phyloP scores from a whole-genome alignment of 768 basidiomycete species.

The Pulveroboletus sp. region DNA sequence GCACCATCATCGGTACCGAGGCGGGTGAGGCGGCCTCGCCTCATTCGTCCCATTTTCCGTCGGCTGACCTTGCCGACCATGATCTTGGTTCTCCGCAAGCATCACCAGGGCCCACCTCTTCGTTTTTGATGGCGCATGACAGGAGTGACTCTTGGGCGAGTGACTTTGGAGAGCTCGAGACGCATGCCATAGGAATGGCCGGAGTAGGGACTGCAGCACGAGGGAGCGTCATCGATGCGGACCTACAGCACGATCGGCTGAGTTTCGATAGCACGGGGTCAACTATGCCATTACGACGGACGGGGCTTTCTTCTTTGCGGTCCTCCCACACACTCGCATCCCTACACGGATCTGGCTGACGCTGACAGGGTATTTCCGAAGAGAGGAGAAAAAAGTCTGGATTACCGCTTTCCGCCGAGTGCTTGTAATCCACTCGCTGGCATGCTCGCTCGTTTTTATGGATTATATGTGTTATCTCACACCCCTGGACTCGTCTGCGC shows the following conservation, averaged over 20 bases:
- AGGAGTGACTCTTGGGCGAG: conserved; percentile 9
- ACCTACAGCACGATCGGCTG: conserved; percentile 6
- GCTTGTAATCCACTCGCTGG: not conserved
- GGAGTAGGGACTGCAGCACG: conserved; percentile 43
- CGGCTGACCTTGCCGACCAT: not conserved
- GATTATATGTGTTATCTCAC: not conserved
- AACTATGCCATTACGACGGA: conserved; percentile 3
- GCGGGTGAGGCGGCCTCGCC: conserved; percentile 11
- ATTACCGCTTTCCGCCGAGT: not conserved
- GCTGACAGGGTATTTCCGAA: conserved; percentile 8
- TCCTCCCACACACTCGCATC: conserved; percentile 3
- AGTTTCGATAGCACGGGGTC: conserved; percentile 14
- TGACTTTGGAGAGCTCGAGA: conserved; percentile 21
- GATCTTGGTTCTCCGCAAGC: conserved; percentile 22
- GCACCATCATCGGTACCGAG: conserved; percentile 28
- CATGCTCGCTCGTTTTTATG: not conserved
- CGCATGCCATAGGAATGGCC: conserved; percentile 34
- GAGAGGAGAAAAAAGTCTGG: not conserved
- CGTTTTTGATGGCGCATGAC: conserved; percentile 33
- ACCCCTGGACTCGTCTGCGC: not conserved
- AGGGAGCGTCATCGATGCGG: conserved; percentile 25
- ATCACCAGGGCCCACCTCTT: conserved; percentile 24
- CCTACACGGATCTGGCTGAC: not conserved
- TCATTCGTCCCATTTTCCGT: conserved; percentile 11
- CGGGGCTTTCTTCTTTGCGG: not conserved